phyloP scores from a whole-genome alignment of 345 rosid genomes.

The Eucalyptus sideroxylon region DNA sequence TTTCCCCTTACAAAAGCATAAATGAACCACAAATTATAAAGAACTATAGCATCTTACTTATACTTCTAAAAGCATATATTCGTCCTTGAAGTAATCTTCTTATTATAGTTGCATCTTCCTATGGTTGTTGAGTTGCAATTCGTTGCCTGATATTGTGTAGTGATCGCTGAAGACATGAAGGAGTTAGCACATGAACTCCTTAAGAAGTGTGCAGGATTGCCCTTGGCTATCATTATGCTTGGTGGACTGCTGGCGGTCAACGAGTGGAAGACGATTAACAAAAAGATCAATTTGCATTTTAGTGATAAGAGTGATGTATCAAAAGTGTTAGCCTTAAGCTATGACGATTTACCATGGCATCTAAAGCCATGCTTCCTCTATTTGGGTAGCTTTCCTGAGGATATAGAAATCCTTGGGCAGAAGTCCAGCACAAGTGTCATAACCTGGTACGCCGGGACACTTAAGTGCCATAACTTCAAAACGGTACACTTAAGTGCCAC shows the following conservation, averaged over 20 bases:
- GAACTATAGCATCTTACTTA: no score
- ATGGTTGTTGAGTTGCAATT: not conserved
- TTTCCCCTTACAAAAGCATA: no score
- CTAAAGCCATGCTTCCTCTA: slow-evolving; percentile 19
- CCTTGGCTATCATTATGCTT: slow-evolving; percentile 20
- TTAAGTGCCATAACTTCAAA: no score
- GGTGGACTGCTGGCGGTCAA: slow-evolving; percentile 11
- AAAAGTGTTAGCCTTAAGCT: slow-evolving; percentile 11
- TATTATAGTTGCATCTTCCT: not conserved
- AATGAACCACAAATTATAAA: no score
- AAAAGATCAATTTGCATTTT: not conserved
- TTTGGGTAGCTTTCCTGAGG: slow-evolving; percentile 5
- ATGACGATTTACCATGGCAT: slow-evolving; percentile 3
- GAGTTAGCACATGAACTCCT: slow-evolving; percentile 12
- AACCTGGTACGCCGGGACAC: no score
- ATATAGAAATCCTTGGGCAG: slow-evolving; percentile 25
- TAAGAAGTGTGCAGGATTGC: slow-evolving; percentile 14
- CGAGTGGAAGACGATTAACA: slow-evolving; percentile 2
- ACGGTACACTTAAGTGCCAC: no score
- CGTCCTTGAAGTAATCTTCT: not conserved
- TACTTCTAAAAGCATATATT: rapidly evolving
- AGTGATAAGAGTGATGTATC: not conserved
- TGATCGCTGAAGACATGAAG: not conserved
- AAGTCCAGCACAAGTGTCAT: no score
- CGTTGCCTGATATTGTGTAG: not conserved